A percentile compares a stretch with the other conserved stretches of the same genome.
phyloP scores from a whole-genome alignment of 441 rosid genomes.

The Gossypium schwendimanii region DNA sequence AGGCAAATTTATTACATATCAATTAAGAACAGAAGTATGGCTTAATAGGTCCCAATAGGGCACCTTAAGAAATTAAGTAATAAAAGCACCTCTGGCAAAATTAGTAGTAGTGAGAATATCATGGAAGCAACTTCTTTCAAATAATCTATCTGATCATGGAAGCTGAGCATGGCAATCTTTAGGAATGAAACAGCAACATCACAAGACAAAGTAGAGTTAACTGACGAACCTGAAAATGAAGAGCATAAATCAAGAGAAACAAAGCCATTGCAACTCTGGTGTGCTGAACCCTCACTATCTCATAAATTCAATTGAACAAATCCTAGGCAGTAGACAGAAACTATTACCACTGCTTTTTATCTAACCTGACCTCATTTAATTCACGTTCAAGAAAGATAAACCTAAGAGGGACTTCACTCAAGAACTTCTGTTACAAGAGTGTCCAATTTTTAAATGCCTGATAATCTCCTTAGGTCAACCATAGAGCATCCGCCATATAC shows the following conservation, averaged over 20 bases:
- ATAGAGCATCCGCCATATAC: not conserved
- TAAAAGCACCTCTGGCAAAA: conserved; percentile 57
- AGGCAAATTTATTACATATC: conserved; percentile 9
- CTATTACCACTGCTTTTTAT: not conserved
- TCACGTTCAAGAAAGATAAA: not conserved
- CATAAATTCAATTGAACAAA: not conserved
- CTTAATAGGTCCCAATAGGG: not conserved
- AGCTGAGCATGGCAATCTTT: conserved; percentile 47
- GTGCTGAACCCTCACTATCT: not conserved
- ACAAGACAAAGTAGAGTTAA: conserved; percentile 35
- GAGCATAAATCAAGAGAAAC: conserved; percentile 8
- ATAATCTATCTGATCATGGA: conserved; percentile 34
- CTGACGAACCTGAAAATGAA: conserved; percentile 53
- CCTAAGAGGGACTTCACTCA: not conserved
- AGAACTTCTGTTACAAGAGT: conserved; percentile 5
- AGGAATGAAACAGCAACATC: conserved; percentile 55
- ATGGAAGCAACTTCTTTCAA: conserved; percentile 58
- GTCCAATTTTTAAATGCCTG: not conserved
- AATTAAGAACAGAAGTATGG: conserved; percentile 1
- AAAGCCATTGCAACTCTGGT: not conserved
- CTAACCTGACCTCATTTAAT: not conserved
- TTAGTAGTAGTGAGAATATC: conserved; percentile 70
- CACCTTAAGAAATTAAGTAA: conserved; percentile 3
- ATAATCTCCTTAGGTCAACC: not conserved
- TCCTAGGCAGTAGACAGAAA: not conserved